phyloP scores from a whole-genome alignment of 164 flowering plant species.

The Aristolochia fimbriata region DNA sequence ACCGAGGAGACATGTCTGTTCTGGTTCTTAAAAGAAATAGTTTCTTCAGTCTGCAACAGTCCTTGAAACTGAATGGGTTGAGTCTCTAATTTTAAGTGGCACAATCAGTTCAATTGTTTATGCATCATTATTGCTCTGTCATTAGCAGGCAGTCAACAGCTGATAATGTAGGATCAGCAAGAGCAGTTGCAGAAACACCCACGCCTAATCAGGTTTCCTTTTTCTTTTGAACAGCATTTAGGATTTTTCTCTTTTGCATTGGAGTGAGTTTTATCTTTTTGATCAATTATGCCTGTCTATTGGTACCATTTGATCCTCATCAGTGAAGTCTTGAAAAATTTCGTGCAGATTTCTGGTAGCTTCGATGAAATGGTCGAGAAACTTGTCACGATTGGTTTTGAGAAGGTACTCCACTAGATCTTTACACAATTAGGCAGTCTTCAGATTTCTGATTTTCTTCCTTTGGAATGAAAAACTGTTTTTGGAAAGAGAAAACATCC shows the following conservation, averaged over 20 bases:
- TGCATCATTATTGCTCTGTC: too few species aligned
- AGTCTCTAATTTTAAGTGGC: too few species aligned
- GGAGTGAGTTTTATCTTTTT: neutral
- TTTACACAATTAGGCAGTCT: neutral
- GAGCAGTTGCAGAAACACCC: slow-evolving; percentile 9
- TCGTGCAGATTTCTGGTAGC: slow-evolving; percentile 34
- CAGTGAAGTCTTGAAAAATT: neutral
- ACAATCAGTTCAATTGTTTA: too few species aligned
- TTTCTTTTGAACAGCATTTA: neutral
- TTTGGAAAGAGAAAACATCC: neutral
- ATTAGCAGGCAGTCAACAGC: too few species aligned
- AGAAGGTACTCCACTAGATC: slow-evolving; percentile 36
- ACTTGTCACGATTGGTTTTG: slow-evolving; percentile 94
- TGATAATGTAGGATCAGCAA: too few species aligned
- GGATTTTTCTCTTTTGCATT: neutral
- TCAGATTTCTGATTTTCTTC: too few species aligned
- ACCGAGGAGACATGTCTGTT: neutral
- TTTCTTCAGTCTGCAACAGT: too few species aligned
- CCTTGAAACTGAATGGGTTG: too few species aligned
- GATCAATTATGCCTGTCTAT: neutral
- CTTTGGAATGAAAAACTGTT: neutral
- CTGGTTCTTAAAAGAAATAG: too few species aligned
- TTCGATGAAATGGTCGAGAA: slow-evolving; percentile 58
- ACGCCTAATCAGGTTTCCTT: slow-evolving; percentile 34
- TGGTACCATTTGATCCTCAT: neutral